Percentiles rank a stretch among this genome's conserved stretches.
Evolutionary conservation across 495 filamentous ascomycete genomes (phyloP).

Genomic region (Penicillium tannophilum): DNA sequence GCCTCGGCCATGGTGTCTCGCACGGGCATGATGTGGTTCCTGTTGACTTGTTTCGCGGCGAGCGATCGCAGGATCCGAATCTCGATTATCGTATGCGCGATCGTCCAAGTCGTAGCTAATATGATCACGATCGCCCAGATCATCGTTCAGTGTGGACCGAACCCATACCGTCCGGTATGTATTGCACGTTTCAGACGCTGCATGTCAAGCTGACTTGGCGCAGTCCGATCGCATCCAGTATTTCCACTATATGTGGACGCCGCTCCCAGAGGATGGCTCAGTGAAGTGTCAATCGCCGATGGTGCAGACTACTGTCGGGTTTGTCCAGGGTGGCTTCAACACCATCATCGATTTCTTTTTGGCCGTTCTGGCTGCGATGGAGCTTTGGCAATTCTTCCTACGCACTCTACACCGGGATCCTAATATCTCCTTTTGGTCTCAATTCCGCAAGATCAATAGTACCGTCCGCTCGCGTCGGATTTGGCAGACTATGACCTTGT

Average conservation of each 20-base stretch:
- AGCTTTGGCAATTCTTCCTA: constrained; percentile 41
- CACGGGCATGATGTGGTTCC: constrained; percentile 44
- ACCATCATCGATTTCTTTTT: constrained; percentile 38
- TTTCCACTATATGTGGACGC: constrained; percentile 47
- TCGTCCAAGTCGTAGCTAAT: constrained; percentile 37
- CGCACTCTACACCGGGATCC: constrained; percentile 33
- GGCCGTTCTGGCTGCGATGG: constrained; percentile 33
- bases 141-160: constrained; percentile 40
- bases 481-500: constrained; percentile 39
- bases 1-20: constrained; percentile 47
- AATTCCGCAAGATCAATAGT: constrained; percentile 34
- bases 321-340: constrained; percentile 45
- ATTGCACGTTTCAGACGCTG: background rate
- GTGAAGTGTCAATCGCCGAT: constrained; percentile 35
- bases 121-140: constrained; percentile 40
- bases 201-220: constrained; percentile 4
- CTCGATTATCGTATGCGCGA: constrained; percentile 33
- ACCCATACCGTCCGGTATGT: constrained; percentile 35
- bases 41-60: constrained; percentile 37
- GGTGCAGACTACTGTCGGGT: constrained; percentile 40
- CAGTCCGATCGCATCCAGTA: constrained; percentile 35
- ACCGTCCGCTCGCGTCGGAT: constrained; percentile 35
- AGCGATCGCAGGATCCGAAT: constrained; percentile 33
- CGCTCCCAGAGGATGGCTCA: constrained; percentile 35
- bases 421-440: constrained; percentile 29